These are phyloP conservation scores for Phytophthora idaei DNA, from an alignment of 352 stramenopile genomes.

Conservation along the genomic window DNA sequence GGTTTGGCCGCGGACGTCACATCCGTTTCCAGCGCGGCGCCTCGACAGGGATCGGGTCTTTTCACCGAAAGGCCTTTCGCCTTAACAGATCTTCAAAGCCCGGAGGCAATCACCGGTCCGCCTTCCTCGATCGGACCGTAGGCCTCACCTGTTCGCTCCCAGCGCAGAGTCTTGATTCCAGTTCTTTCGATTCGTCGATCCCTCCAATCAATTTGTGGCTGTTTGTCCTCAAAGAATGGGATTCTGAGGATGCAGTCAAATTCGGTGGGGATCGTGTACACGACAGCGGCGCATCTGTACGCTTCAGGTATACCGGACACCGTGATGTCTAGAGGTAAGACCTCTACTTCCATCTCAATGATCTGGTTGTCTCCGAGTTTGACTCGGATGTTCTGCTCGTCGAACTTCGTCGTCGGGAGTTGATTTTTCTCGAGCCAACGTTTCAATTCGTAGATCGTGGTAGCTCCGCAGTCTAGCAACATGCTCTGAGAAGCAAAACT, in stretches of 20 bases:
- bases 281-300: neutral
- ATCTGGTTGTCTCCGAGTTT: neutral
- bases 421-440: neutral
- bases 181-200: constrained; percentile 11
- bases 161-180: constrained; percentile 1
- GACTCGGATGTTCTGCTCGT: neutral
- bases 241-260: constrained; percentile 14
- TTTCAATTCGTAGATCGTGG: neutral
- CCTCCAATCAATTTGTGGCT: constrained; percentile 12
- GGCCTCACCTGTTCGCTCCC: neutral
- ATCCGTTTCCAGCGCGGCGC: neutral
- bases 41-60: neutral
- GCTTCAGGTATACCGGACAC: neutral
- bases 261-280: neutral
- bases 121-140: neutral
- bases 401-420: neutral
- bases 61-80: neutral
- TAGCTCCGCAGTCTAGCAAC: neutral
- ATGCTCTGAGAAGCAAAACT: neutral
- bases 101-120: neutral
- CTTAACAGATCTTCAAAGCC: neutral
- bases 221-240: constrained; percentile 16
- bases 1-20: neutral
- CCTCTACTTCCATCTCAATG: neutral
- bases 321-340: neutral